Conservation (phyloP, 441 rosid species). For the Dalechampia spathulata region DNA sequence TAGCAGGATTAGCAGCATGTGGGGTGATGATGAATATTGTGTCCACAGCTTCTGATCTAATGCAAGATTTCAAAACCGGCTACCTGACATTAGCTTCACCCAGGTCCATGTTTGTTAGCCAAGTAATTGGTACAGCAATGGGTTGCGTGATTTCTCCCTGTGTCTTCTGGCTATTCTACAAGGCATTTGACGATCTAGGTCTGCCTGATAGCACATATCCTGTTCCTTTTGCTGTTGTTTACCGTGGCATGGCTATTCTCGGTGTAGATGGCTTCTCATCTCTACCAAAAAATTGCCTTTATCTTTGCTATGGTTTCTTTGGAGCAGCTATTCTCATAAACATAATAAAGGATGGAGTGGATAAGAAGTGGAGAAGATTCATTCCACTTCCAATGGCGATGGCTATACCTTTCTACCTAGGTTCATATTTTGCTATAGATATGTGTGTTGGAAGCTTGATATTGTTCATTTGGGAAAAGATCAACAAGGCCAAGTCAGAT, state of each 20-base stretch:
- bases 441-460: constrained; percentile 15
- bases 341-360: neutral
- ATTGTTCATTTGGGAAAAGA: constrained; percentile 11
- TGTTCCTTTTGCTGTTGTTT: constrained; percentile 9
- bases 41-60: no score
- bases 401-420: constrained; percentile 14
- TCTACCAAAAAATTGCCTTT: constrained; percentile 11
- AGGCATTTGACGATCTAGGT: constrained; percentile 8
- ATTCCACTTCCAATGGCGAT: constrained; percentile 15
- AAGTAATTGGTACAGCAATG: constrained; percentile 13
- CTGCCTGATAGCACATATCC: constrained; percentile 8
- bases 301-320: constrained; percentile 12
- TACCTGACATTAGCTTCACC: constrained; percentile 11
- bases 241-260: constrained; percentile 9
- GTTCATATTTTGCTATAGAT: constrained; percentile 10
- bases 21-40: no score
- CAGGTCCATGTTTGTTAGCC: constrained; percentile 12
- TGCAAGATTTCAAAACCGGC: constrained; percentile 14
- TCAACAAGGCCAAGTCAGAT: constrained; percentile 9
- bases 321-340: constrained; percentile 2
- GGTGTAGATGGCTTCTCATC: constrained; percentile 12
- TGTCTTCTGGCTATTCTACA: constrained; percentile 13
- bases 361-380: constrained; percentile 10
- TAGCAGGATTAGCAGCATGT: constrained; percentile 15
- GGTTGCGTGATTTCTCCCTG: no score